Evolutionary conservation across 2,329 filamentous ascomycete genomes (phyloP).

Genomic region (Pseudogymnoascus sp.): DNA sequence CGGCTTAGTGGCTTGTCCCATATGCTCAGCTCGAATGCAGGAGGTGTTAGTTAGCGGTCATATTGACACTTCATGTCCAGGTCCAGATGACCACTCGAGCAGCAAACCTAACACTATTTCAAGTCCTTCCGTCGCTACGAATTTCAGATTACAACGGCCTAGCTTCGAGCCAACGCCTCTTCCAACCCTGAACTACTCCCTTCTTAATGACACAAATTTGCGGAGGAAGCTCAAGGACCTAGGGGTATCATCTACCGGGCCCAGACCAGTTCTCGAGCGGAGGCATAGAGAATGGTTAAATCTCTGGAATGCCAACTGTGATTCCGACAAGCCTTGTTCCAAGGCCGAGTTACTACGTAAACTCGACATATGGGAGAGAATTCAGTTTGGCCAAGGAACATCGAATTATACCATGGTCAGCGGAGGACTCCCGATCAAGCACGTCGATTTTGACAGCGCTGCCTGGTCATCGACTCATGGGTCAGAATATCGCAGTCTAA

Average conservation of each 20-base stretch:
- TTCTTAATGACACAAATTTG: constrained; percentile 72
- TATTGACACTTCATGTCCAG: constrained; percentile 44
- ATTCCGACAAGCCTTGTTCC: constrained; percentile 64
- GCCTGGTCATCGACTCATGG: constrained; percentile 70
- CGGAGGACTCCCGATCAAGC: constrained; percentile 51
- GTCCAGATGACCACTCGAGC: constrained; percentile 14
- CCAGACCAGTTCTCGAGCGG: constrained; percentile 61
- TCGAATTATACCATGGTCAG: constrained; percentile 33
- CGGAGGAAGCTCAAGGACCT: constrained; percentile 75
- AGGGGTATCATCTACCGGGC: constrained; percentile 65
- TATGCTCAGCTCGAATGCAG: constrained; percentile 75
- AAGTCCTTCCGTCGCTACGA: not conserved
- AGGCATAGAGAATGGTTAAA: constrained; percentile 92
- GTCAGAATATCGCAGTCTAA: constrained; percentile 68
- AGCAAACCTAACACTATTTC: constrained; percentile 16
- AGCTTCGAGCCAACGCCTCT: constrained; percentile 48
- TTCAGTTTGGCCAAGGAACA: constrained; percentile 57
- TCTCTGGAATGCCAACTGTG: constrained; percentile 94
- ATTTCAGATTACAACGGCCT: not conserved
- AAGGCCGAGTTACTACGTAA: constrained; percentile 69
- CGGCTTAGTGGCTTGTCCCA: constrained; percentile 74
- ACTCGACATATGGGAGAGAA: constrained; percentile 78
- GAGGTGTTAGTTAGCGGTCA: constrained; percentile 70
- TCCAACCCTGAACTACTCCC: constrained; percentile 75
- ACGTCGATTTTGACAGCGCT: constrained; percentile 78